These are phyloP conservation scores for Fusarium bulbicola DNA, from an alignment of 2,329 filamentous ascomycete genomes.

Conservation along the genomic window DNA sequence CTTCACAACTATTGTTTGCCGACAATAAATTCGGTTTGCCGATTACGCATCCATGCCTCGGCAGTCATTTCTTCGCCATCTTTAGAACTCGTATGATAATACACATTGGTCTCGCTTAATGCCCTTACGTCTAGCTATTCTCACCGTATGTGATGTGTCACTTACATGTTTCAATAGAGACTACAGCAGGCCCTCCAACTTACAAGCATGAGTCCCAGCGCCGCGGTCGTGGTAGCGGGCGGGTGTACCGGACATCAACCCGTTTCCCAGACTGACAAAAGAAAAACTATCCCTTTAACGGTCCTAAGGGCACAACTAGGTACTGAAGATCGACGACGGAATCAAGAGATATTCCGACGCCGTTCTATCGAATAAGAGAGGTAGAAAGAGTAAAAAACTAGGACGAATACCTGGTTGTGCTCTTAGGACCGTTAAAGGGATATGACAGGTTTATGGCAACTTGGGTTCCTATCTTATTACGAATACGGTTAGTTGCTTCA, in stretches of 20 bases:
- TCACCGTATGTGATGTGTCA: background rate
- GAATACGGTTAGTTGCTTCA: rapidly evolving
- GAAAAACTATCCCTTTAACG: background rate
- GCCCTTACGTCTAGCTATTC: background rate
- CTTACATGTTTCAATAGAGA: background rate
- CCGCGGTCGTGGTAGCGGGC: constrained; percentile 25
- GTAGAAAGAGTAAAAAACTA: no score
- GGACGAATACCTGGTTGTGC: no score
- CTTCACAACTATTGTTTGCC: background rate
- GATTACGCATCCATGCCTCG: background rate
- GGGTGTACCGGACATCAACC: constrained; percentile 3
- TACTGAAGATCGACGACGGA: no score
- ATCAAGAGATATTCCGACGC: no score
- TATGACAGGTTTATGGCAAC: rapidly evolving
- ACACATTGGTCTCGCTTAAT: background rate
- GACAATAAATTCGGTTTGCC: background rate
- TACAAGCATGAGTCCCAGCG: constrained; percentile 8
- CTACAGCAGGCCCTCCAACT: background rate
- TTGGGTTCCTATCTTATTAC: rapidly evolving
- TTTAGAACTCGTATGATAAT: background rate
- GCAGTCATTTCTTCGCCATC: background rate
- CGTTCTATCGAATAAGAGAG: no score
- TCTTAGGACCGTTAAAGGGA: no score
- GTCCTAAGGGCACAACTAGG: no score
- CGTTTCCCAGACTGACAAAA: background rate